Conservation (phyloP, 768 basidiomycete genomes). For the Xerocomus spinulosus region DNA sequence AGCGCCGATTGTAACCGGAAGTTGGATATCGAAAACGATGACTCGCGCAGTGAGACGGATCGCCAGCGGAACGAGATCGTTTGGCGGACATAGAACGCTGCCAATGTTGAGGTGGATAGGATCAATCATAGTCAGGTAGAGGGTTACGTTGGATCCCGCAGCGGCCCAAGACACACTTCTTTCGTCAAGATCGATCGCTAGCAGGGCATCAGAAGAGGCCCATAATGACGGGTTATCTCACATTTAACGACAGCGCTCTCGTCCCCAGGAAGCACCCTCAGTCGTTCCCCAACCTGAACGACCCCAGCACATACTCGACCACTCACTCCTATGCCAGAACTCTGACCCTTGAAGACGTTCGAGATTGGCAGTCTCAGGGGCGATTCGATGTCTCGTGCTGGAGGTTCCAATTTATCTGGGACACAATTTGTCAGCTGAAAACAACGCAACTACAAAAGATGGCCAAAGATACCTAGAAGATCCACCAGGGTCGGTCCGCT, state of each 20-base stretch:
- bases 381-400: slow-evolving; percentile 65
- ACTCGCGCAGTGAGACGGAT: slow-evolving; percentile 80
- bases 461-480: slow-evolving; percentile 56
- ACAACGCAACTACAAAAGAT: background rate
- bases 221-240: slow-evolving; percentile 19
- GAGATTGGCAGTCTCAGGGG: slow-evolving; percentile 87
- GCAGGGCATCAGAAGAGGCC: background rate
- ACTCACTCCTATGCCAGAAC: slow-evolving; percentile 70
- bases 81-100: slow-evolving; percentile 77
- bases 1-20: slow-evolving; percentile 84
- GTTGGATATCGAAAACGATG: slow-evolving; percentile 88
- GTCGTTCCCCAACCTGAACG: slow-evolving; percentile 85
- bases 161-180: slow-evolving; percentile 78
- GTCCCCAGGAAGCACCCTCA: slow-evolving; percentile 89
- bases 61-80: slow-evolving; percentile 69
- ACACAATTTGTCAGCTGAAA: slow-evolving; percentile 2
- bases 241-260: slow-evolving; percentile 79
- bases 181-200: slow-evolving; percentile 86
- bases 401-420: slow-evolving; percentile 77
- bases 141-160: slow-evolving; percentile 84
- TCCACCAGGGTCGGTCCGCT: slow-evolving; percentile 80
- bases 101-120: slow-evolving; percentile 83
- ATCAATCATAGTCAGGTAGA: slow-evolving; percentile 82
- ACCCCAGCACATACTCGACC: slow-evolving; percentile 86
- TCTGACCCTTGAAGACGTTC: slow-evolving; percentile 91